phyloP scores from a whole-genome alignment of 2,329 filamentous ascomycete genomes.

The Phoma sp. region DNA sequence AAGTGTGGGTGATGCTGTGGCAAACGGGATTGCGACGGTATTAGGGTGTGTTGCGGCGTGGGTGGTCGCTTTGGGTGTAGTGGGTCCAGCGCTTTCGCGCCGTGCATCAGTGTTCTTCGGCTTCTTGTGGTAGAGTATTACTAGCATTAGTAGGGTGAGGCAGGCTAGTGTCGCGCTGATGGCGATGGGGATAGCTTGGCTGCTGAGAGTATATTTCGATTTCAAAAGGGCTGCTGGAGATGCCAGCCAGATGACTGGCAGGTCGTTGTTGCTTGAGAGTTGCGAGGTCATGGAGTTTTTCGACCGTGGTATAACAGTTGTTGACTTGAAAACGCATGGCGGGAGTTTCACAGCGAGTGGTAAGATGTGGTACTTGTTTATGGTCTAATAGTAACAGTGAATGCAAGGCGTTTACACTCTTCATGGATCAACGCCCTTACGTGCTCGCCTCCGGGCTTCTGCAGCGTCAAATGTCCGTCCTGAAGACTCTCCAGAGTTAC shows the following conservation, averaged over 20 bases:
- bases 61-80: background rate
- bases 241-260: constrained; percentile 9
- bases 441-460: constrained; percentile 16
- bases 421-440: constrained; percentile 9
- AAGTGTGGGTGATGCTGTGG: background rate
- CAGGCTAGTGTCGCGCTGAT: constrained; percentile 8
- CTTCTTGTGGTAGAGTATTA: constrained; percentile 3
- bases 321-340: too few species aligned
- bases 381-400: background rate
- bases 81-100: background rate
- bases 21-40: background rate
- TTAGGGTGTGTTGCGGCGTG: background rate
- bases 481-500: constrained; percentile 12
- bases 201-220: background rate
- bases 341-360: background rate
- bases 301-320: background rate
- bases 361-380: background rate
- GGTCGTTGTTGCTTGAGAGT: background rate
- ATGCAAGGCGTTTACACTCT: background rate
- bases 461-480: constrained; percentile 18
- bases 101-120: background rate
- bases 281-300: background rate
- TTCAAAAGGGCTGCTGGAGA: constrained; percentile 6
- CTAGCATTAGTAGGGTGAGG: constrained; percentile 6
- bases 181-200: constrained; percentile 10